These are phyloP conservation scores for Panellus pusillus DNA, from an alignment of 768 basidiomycete species.

Conservation along the genomic window DNA sequence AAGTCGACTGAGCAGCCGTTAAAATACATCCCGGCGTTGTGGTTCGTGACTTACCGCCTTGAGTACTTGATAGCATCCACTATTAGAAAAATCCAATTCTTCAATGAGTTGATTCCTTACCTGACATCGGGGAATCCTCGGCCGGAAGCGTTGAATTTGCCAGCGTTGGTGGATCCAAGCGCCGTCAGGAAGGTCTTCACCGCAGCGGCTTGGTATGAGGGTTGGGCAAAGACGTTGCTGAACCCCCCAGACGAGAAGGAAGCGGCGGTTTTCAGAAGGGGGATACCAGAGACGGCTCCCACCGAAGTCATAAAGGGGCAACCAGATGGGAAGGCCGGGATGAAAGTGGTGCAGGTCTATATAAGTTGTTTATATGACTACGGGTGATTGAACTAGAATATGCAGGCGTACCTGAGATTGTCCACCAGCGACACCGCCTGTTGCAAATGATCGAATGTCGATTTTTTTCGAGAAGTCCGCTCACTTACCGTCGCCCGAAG, in stretches of 20 bases:
- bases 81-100: no score
- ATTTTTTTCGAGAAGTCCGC: not conserved
- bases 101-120: no score
- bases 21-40: slow-evolving; percentile 13
- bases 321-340: no score
- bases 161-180: not conserved
- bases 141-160: not conserved
- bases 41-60: slow-evolving; percentile 27
- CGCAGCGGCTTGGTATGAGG: no score
- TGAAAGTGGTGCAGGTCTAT: no score
- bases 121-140: not conserved
- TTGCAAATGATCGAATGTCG: not conserved
- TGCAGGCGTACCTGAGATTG: not conserved
- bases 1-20: slow-evolving; percentile 8
- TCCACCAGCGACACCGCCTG: no score
- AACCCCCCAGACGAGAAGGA: not conserved
- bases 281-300: not conserved
- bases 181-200: not conserved
- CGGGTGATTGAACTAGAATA: no score
- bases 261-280: no score
- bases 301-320: no score
- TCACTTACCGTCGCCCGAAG: not conserved
- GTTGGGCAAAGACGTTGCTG: no score
- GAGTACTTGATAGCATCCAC: slow-evolving; percentile 7
- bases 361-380: no score